Base-by-base conservation (phyloP, 148 eudicot species). In the Heliamphora exappendiculata region DNA sequence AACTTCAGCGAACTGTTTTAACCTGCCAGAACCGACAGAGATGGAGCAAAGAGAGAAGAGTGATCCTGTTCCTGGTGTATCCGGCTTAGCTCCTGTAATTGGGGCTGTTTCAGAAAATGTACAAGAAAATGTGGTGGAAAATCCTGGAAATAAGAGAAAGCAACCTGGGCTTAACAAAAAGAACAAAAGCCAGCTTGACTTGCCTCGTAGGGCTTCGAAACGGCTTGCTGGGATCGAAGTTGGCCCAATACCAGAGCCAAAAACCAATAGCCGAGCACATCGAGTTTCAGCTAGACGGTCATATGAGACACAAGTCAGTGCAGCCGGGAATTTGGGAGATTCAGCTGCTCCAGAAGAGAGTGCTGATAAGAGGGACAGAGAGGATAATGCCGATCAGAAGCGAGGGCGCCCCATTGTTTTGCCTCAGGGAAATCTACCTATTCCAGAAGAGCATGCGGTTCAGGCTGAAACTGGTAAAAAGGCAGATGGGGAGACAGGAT, bases 181-280 rank as follows among this genome's bases (percentile, higher is more conserved):
- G 36, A 65, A 57, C 0, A 57, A 77, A 24, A 73, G 71, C 8
- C 65, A n/a, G 63, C 67, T 73, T 10, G 76, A 80, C 22, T 77
- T 77, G 75, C 84, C 82, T 41, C 84, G 81, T 29, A 79, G 86
- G 20, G 55, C 84, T 70, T 84, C 87, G 50, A 87, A 84, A 76
- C 81, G 89, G 13, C 75, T 84, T 55, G 87, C 87, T 50, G 82
- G 86, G 22, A 60, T 79, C 0, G 74, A 82, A 50, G 72, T 44
- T 9, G 86, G 82, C 64, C 70, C 81, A 36, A 58, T 71, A 1
- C 65, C 78, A 22, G 81, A 87, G 58, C 80, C 69, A 39, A 74
- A 76, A 41, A 39, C 82, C 36, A 70, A n/a, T 50, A 58, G 19
- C 45, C 59, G 49, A 74, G 47, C 78, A 67, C 77, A 77, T 59